These are phyloP conservation scores for Ogataea salicorniae DNA, from an alignment of 805 yeast species.

Conservation along the genomic window DNA sequence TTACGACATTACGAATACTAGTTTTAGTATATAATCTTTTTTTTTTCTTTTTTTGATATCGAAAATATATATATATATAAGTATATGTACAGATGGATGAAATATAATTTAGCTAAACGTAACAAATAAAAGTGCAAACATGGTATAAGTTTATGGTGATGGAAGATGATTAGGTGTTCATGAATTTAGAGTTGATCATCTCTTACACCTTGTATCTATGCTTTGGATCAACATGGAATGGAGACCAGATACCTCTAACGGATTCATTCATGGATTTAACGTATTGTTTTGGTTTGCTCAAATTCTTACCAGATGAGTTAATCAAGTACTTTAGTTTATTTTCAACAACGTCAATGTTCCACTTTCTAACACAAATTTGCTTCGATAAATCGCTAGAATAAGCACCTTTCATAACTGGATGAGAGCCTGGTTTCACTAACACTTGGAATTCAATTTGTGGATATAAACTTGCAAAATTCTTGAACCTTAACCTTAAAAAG, in stretches of 20 bases:
- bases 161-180: no score
- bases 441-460: constrained; percentile 71
- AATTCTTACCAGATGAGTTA: constrained; percentile 62
- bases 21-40: background rate
- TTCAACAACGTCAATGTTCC: constrained; percentile 54
- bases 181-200: background rate
- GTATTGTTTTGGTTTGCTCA: constrained; percentile 63
- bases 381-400: constrained; percentile 37
- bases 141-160: no score
- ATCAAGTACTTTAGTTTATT: constrained; percentile 59
- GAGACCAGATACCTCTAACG: constrained; percentile 97
- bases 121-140: no score
- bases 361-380: constrained; percentile 69
- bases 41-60: background rate
- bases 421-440: constrained; percentile 62
- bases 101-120: background rate
- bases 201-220: constrained; percentile 41
- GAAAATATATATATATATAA: constrained; percentile 9
- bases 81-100: constrained; percentile 4
- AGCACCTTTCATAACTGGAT: constrained; percentile 66
- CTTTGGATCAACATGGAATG: constrained; percentile 66
- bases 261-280: constrained; percentile 77
- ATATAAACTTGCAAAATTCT: constrained; percentile 51
- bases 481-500: constrained; percentile 49
- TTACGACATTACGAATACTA: no score